Evolutionary conservation across 768 basidiomycete species (phyloP), one percentile per base, ranked within the genome.

Genomic region (Boletus eberwhitei): DNA sequence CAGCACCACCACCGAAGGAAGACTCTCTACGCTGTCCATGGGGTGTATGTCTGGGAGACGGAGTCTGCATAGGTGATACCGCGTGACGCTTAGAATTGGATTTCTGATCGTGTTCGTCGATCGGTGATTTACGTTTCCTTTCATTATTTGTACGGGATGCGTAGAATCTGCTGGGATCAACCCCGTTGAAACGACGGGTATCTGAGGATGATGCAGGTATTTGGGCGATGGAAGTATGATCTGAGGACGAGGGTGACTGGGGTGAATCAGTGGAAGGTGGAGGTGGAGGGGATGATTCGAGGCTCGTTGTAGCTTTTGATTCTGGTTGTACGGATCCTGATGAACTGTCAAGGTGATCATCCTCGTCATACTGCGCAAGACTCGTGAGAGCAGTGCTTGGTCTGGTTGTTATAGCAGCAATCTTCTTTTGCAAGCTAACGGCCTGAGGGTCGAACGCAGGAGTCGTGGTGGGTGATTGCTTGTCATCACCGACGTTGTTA

Each of bases 361-460:
- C 77, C n/a, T 78, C 75, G 19, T 61, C 63, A 53, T 79, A 80
- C 58, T 72, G 72, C 2, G 70, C 57, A 26, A 79, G 73, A 47
- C 73, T 72, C 51, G 60, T 54, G 13, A 78, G 66, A 36, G 76
- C 75, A 19, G 67, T 67, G 50, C 64, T 70, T 29, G 72, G 64
- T 53, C 51, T 57, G 34, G 59, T 52, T 34, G 65, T 58, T 21
- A 70, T 64, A 22, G 77, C 76, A 16, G 74, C 73, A 36, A 85
- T 85, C 67, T 80, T 86, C 65, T 71, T 78, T 68, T 80, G 79
- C 48, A 85, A 61, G 21, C 67, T 58, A 36, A 71, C 69, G 9
- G 84, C 80, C 66, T 84, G 83, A 8, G 83, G 84, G 53, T 86
- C 83, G 36, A 58, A 50, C 1, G 11, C 45, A 29, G 48, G 2